These are phyloP conservation scores for Diplodia corticola DNA, from an alignment of 2,329 filamentous ascomycete genomes.

Conservation along the genomic window DNA sequence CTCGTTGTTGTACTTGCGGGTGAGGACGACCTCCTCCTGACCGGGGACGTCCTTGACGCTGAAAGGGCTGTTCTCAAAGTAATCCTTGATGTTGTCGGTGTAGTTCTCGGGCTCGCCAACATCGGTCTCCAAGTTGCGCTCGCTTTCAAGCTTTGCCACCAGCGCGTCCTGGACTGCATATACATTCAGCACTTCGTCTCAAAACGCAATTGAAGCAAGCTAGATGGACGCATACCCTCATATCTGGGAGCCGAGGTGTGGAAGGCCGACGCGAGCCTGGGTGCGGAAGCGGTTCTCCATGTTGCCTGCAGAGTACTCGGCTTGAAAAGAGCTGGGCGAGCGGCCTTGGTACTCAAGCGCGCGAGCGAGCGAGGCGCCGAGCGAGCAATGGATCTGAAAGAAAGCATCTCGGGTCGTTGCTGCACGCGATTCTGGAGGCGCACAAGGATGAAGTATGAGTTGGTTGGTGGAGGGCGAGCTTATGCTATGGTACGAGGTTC, in stretches of 20 bases:
- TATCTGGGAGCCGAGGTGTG: slow-evolving; percentile 43
- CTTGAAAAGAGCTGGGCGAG: slow-evolving; percentile 36
- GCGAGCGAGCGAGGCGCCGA: slow-evolving; percentile 45
- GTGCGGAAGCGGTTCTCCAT: slow-evolving; percentile 34
- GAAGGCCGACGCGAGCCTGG: slow-evolving; percentile 44
- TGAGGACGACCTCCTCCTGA: slow-evolving; percentile 83
- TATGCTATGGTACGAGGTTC: not conserved
- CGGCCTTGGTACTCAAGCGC: slow-evolving; percentile 42
- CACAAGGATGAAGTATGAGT: slow-evolving; percentile 11
- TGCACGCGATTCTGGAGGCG: slow-evolving; percentile 10
- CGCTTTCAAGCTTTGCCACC: slow-evolving; percentile 78
- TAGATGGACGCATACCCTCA: slow-evolving; percentile 30
- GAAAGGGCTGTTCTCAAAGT: slow-evolving; percentile 81
- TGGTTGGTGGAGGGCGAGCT: not conserved
- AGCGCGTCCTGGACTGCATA: slow-evolving; percentile 68
- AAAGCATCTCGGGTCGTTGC: slow-evolving; percentile 41
- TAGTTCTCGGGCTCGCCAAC: slow-evolving; percentile 61
- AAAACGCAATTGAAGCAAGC: not conserved
- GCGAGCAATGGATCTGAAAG: slow-evolving; percentile 48
- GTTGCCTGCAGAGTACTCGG: slow-evolving; percentile 37
- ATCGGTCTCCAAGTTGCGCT: slow-evolving; percentile 60
- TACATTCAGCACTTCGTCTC: not conserved
- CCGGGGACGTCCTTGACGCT: slow-evolving; percentile 77
- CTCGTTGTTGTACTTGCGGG: slow-evolving; percentile 82
- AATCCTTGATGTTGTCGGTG: slow-evolving; percentile 79